phyloP scores from a whole-genome alignment of 1,139 yeast genomes.

The Yamadazyma sp. region DNA sequence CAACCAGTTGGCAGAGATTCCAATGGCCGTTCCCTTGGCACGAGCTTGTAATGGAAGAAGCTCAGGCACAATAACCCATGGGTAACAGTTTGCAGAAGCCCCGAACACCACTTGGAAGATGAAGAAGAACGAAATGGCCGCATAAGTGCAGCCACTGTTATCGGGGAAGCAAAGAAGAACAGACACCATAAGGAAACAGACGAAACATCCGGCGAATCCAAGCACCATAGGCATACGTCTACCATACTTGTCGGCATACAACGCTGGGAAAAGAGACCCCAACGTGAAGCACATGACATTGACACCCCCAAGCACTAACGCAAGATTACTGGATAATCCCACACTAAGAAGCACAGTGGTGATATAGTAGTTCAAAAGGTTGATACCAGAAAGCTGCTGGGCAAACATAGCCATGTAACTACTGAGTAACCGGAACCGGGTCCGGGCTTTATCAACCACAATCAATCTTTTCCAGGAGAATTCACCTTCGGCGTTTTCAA shows the following conservation, averaged over 20 bases:
- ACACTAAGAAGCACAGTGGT: conserved; percentile 70
- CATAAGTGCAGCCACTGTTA: conserved; percentile 8
- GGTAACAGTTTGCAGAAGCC: conserved; percentile 30
- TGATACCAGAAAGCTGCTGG: conserved; percentile 71
- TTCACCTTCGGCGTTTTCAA: conserved; percentile 11
- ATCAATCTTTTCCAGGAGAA: conserved; percentile 12
- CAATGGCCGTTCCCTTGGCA: conserved; percentile 30
- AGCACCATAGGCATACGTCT: conserved; percentile 63
- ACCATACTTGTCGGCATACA: conserved; percentile 67
- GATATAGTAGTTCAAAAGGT: conserved; percentile 80
- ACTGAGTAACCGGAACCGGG: conserved; percentile 53
- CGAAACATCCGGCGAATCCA: conserved; percentile 35
- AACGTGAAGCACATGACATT: conserved; percentile 41
- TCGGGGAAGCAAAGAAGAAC: conserved; percentile 10
- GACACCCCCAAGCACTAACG: conserved; percentile 73
- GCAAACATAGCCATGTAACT: conserved; percentile 48
- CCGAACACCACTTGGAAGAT: conserved; percentile 16
- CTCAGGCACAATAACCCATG: conserved; percentile 24
- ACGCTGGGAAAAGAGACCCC: conserved; percentile 64
- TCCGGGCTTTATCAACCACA: conserved; percentile 11
- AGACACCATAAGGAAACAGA: conserved; percentile 15
- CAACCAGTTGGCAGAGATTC: conserved; percentile 39
- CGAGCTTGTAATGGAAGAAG: conserved; percentile 22
- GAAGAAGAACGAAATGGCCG: conserved; percentile 17
- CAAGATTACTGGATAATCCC: conserved; percentile 46